Base-by-base conservation (phyloP, 257 asterid species). In the Solanum lycopersicoides region DNA sequence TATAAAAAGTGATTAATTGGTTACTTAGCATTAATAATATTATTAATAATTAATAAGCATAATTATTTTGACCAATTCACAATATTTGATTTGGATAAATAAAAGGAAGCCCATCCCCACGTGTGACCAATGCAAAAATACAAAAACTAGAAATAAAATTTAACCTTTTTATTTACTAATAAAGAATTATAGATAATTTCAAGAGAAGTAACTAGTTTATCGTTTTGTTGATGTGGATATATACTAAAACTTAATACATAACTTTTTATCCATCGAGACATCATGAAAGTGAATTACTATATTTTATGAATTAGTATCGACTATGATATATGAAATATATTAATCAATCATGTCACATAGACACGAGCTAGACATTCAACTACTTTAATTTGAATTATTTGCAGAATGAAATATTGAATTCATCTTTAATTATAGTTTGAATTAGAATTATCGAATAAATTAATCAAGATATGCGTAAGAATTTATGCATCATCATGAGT, bases 401-500 rank as follows among this genome's bases (percentile, higher is more conserved):
- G 65, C 18, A 20, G 2, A 56, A 56, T 20, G 21, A 10, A 56
- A 56, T 56, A 56, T 56, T 20, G 21, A 0, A 30, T 30, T 14
- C 75, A 30, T 69, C 23, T 30, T 0, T 66, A 0, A 66, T 66
- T 66, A 25, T 25, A 25, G 1, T 66, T 66, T 32, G 30, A 30
- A 30, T 14, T 14, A 69, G 0, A 69, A 0, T 30, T 69, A 14
- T 69, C 39, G 0, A 6, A 71, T 32, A 71, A 71, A 15, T 71
- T 71, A 71, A 8, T 32, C 0, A 2, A 66, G 0, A 13, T 2
- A 11, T 68, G 20, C 16, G 20, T 4, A 47, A 47, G 14, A 47
- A 47, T 0, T 4, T 47, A 13, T 47, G 7, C 56, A 47, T 4
- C 13, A 32, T 32, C 42, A 71, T 71, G 77, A 34, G 44, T 34